Evolutionary conservation across 164 flowering plant genomes (phyloP).

Genomic region (Nelumbo lutea): DNA sequence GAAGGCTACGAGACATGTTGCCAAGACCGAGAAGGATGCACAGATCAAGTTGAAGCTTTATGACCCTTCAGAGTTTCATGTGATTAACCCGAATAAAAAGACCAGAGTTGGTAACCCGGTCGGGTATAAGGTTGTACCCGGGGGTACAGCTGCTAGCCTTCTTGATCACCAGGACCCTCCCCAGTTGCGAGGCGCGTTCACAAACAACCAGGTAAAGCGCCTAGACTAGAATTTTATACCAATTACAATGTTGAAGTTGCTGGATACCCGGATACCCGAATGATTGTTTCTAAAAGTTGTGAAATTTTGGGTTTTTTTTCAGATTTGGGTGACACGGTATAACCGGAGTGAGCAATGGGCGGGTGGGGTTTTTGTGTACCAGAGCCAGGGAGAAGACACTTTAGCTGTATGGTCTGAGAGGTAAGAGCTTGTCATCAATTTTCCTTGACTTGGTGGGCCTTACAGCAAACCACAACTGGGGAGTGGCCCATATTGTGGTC

Average conservation of each 20-base stretch:
- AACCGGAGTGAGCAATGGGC: conserved; percentile 85
- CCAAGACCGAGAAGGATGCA: conserved; percentile 83
- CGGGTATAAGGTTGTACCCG: conserved; percentile 83
- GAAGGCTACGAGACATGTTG: conserved; percentile 45
- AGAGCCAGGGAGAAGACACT: conserved; percentile 81
- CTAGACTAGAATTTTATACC: too few species aligned
- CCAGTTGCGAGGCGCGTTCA: conserved; percentile 67
- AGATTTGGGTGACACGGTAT: conserved; percentile 88
- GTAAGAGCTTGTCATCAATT: conserved; percentile 19
- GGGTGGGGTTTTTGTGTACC: conserved; percentile 70
- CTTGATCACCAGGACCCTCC: conserved; percentile 78
- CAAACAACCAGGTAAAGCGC: conserved; percentile 58
- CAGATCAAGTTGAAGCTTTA: conserved; percentile 61
- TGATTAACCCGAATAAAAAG: conserved; percentile 56
- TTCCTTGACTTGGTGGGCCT: too few species aligned
- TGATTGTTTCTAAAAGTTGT: neutral
- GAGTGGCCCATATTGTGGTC: too few species aligned
- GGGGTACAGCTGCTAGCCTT: conserved; percentile 71
- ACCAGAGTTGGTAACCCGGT: conserved; percentile 74
- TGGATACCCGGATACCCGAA: neutral
- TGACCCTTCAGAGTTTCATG: conserved; percentile 75
- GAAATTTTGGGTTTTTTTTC: neutral
- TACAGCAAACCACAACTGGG: too few species aligned
- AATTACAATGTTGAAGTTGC: too few species aligned
- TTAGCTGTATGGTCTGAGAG: conserved; percentile 87